These are phyloP conservation scores for Anisogramma anomala DNA, from an alignment of 2,329 filamentous ascomycete genomes.

Conservation along the genomic window DNA sequence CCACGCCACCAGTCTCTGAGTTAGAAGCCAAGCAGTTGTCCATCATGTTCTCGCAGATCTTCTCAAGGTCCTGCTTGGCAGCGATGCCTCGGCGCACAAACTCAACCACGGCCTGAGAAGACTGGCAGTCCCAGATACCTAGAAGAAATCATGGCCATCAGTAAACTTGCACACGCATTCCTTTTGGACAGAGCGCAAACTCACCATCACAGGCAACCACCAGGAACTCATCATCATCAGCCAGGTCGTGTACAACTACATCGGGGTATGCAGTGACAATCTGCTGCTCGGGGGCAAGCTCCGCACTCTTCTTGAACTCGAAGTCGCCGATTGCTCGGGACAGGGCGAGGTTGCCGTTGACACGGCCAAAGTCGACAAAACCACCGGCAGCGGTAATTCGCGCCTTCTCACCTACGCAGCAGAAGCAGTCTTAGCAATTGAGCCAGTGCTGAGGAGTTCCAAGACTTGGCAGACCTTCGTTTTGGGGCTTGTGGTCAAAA, in stretches of 20 bases:
- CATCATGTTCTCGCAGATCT: conserved; percentile 99
- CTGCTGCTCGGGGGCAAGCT: conserved; percentile 93
- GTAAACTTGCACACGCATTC: neutral
- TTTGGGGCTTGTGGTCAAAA: conserved; percentile 98
- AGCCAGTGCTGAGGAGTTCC: neutral
- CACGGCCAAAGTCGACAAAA: conserved; percentile 95
- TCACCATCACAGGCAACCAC: conserved; percentile 86
- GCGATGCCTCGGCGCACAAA: conserved; percentile 95
- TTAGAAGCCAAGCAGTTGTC: conserved; percentile 97
- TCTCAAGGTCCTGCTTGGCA: conserved; percentile 85
- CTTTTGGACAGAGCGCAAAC: conserved; percentile 19
- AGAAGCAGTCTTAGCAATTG: conserved; percentile 12
- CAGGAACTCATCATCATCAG: conserved; percentile 88
- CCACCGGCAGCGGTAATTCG: conserved; percentile 91
- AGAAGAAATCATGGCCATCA: conserved; percentile 5
- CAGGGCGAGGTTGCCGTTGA: conserved; percentile 93
- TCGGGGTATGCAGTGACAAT: conserved; percentile 97
- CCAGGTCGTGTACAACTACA: conserved; percentile 80
- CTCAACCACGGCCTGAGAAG: conserved; percentile 91
- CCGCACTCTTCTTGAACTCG: conserved; percentile 98
- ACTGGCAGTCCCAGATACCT: conserved; percentile 99
- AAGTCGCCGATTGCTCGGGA: conserved; percentile 98
- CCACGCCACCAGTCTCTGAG: conserved; percentile 93
- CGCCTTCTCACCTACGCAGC: conserved; percentile 69
- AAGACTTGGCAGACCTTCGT: conserved; percentile 57